A percentile compares a stretch with the other conserved stretches of the same genome.
These are phyloP conservation scores for Colletotrichum sublineola DNA, from an alignment of 2,329 filamentous ascomycete species.

Conservation along the genomic window DNA sequence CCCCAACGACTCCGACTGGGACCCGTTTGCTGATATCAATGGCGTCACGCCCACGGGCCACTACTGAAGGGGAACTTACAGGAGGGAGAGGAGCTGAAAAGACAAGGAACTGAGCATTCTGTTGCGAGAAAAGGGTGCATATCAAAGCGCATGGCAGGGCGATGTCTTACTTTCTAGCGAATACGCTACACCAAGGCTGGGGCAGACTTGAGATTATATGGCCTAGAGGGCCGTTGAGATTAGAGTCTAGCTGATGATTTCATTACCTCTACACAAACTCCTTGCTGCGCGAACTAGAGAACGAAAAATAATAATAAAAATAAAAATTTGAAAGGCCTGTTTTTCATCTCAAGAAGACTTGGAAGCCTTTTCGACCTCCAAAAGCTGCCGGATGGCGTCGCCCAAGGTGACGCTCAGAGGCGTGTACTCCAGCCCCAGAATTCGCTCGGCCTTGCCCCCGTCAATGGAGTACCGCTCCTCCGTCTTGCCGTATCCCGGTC, in stretches of 20 bases:
- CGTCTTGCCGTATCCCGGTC: constrained; percentile 44
- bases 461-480: constrained; percentile 59
- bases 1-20: constrained; percentile 47
- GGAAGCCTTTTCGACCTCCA: constrained; percentile 18
- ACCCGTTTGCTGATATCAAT: constrained; percentile 48
- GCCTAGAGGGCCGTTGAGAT: not conserved
- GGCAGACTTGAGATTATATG: not conserved
- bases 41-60: constrained; percentile 45
- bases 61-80: not conserved
- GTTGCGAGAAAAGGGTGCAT: not conserved
- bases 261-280: not conserved
- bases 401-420: constrained; percentile 51
- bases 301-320: not conserved
- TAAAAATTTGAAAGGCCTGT: not conserved
- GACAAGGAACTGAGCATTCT: not conserved
- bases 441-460: constrained; percentile 50
- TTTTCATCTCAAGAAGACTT: not conserved
- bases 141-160: not conserved
- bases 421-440: constrained; percentile 72
- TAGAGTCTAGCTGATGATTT: not conserved
- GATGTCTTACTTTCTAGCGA: not conserved
- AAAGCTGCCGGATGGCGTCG: constrained; percentile 17
- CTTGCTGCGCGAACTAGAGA: not conserved
- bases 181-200: not conserved
- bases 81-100: not conserved